Evolutionary conservation across 441 rosid species (phyloP).

Genomic region (Pelargonium fulgidum): DNA sequence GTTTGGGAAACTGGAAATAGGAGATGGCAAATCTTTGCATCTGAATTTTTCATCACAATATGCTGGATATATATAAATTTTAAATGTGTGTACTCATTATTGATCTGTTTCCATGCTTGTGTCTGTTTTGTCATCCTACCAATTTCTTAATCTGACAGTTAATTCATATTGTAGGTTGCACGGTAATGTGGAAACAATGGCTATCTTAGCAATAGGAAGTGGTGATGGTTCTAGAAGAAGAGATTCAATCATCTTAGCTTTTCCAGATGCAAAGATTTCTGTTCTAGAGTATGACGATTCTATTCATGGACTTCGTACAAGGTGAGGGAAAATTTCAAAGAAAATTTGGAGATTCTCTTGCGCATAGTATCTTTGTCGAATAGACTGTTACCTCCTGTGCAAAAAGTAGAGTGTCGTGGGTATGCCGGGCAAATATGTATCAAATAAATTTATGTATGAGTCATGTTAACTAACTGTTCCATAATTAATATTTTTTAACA

Average conservation of each 20-base stretch:
- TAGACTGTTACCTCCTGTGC: neutral
- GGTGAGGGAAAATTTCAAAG: constrained; percentile 29
- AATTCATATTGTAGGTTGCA: constrained; percentile 50
- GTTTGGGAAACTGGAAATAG: neutral
- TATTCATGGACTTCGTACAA: constrained; percentile 65
- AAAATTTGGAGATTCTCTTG: neutral
- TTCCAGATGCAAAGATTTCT: constrained; percentile 77
- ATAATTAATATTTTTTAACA: neutral
- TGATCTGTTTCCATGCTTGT: neutral
- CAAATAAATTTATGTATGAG: neutral
- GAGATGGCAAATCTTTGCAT: neutral
- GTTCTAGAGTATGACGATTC: constrained; percentile 95
- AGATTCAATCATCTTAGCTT: constrained; percentile 73
- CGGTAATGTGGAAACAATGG: constrained; percentile 87
- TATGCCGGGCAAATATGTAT: neutral
- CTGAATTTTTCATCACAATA: neutral
- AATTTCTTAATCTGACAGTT: constrained; percentile 9
- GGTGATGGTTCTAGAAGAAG: constrained; percentile 63
- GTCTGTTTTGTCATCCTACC: constrained; percentile 8
- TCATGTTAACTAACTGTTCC: constrained; percentile 4
- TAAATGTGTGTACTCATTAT: neutral
- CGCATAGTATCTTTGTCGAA: neutral
- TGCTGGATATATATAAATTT: neutral
- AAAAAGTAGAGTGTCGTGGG: neutral
- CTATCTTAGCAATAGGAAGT: constrained; percentile 60